Percentiles rank a stretch among this genome's conserved stretches.
Evolutionary conservation across 1,284 basidiomycete species (phyloP).

Genomic region (Rhodotorula sp.): DNA sequence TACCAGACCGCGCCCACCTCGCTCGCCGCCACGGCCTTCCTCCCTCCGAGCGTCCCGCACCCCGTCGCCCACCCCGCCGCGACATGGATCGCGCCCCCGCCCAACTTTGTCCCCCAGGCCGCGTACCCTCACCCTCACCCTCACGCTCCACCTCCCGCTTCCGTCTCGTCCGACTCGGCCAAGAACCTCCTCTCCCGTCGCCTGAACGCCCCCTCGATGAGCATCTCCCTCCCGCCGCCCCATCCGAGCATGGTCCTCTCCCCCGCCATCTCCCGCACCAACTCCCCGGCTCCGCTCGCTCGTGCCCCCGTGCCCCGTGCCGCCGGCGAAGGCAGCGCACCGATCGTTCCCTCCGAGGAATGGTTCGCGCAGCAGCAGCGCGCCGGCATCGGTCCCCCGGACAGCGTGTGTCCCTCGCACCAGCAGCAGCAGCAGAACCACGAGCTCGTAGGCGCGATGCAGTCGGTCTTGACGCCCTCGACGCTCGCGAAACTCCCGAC

Average conservation of each 20-base stretch:
- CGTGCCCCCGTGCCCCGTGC: no score
- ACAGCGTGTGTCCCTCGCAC: background rate
- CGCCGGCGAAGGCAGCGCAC: no score
- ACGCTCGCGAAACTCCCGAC: slow-evolving; percentile 20
- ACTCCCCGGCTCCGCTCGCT: slow-evolving; percentile 2
- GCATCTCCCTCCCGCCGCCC: slow-evolving; percentile 16
- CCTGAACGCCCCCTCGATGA: slow-evolving; percentile 1
- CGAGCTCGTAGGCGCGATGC: slow-evolving; percentile 18
- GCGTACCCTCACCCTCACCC: no score
- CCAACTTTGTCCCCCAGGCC: background rate
- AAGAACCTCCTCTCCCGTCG: slow-evolving; percentile 1
- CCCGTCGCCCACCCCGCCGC: background rate
- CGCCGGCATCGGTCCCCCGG: background rate
- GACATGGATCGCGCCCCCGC: background rate
- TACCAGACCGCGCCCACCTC: background rate
- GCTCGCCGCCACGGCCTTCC: background rate
- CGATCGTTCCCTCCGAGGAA: background rate
- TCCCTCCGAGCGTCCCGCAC: background rate
- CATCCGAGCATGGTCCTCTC: slow-evolving; percentile 5
- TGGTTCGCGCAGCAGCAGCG: slow-evolving; percentile 7
- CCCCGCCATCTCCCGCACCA: slow-evolving; percentile 7
- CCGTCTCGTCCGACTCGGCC: background rate
- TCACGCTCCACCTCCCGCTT: no score
- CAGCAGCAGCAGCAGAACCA: slow-evolving; percentile 13
- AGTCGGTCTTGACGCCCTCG: slow-evolving; percentile 15